phyloP scores from a whole-genome alignment of 176 grass and related monocot species.

The Urochloa ruziziensis region DNA sequence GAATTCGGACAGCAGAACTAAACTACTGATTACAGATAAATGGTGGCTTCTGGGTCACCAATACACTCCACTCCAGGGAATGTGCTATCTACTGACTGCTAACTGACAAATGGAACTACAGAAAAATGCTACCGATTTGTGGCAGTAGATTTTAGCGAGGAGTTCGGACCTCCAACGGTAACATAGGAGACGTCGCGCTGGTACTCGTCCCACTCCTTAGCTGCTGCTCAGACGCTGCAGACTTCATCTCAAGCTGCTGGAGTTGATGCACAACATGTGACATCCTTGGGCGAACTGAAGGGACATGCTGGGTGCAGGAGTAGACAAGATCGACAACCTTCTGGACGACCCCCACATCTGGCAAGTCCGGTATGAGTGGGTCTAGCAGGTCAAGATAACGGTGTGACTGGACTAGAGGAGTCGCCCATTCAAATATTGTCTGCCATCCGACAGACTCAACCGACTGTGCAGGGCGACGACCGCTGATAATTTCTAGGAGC shows the following conservation, averaged over 20 bases:
- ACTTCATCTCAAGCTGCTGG: constrained; percentile 79
- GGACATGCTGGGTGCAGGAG: constrained; percentile 92
- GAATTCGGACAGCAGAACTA: neutral
- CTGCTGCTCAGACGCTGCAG: constrained; percentile 57
- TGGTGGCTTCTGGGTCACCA: constrained; percentile 10
- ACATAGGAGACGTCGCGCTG: constrained; percentile 83
- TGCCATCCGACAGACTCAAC: constrained; percentile 88
- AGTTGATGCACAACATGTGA: constrained; percentile 95
- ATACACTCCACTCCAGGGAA: neutral
- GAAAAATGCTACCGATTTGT: neutral
- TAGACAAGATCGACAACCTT: constrained; percentile 93
- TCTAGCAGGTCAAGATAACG: constrained; percentile 89
- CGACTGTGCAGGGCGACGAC: constrained; percentile 71
- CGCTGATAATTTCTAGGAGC: constrained; percentile 87
- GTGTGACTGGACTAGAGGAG: constrained; percentile 82
- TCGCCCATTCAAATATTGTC: constrained; percentile 97
- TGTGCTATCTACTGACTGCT: neutral
- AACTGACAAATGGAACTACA: neutral
- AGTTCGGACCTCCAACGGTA: constrained; percentile 79
- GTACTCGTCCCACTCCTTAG: constrained; percentile 88
- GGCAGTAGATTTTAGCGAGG: constrained; percentile 40
- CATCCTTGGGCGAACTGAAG: constrained; percentile 93
- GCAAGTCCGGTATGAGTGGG: constrained; percentile 76
- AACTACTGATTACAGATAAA: constrained; percentile 18
- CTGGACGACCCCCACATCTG: constrained; percentile 73